Evolutionary conservation across 345 rosid genomes (phyloP), one percentile per base, ranked within the genome.

Genomic region (Orychophragmus violaceus): DNA sequence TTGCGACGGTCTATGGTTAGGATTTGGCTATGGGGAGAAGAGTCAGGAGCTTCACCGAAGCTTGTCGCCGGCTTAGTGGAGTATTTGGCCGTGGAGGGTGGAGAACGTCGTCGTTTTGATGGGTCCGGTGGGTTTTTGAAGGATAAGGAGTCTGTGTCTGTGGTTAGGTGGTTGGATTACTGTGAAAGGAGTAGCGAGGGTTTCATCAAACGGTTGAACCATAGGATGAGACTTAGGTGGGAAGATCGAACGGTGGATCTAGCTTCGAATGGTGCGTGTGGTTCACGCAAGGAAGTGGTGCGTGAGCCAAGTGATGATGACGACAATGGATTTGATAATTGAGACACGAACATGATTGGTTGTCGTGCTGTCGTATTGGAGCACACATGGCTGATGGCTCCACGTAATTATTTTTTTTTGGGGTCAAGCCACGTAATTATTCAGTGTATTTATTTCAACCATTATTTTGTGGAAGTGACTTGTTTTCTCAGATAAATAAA

Each of bases 151-250:
- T 58, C 37, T 0, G 36, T 5, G 62, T 39, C 5, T 50, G 79
- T 78, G 74, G 84, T 69, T 21, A 2, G 16, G 37, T 41, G 48
- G 56, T 74, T 88, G 68, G 68, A 56, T 6, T 50, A 62, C 36
- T 74, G 83, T 52, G 87, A 81, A 74, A 25, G 59, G 61, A 22
- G 54, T 4, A 48, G 49, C 0, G 67, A 64, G 39, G 88, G 86
- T 27, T 86, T 80, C 84, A 68, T 88, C 74, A 72, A 29, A 70
- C 69, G 86, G 80, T 58, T 78, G 68, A 84, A 84, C 64, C 59
- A 69, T 37, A 80, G 58, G 44, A 13, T 84, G 78, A 78, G 76
- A 29, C 61, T 74, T 17, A 8, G 13, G 17, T 81, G 81, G 85
- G 45, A 69, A 29, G 67, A 71, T 74, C 73, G 66, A 52, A 81